Conservation (phyloP, 495 filamentous ascomycete species). For the Pyrenula massariospora region DNA sequence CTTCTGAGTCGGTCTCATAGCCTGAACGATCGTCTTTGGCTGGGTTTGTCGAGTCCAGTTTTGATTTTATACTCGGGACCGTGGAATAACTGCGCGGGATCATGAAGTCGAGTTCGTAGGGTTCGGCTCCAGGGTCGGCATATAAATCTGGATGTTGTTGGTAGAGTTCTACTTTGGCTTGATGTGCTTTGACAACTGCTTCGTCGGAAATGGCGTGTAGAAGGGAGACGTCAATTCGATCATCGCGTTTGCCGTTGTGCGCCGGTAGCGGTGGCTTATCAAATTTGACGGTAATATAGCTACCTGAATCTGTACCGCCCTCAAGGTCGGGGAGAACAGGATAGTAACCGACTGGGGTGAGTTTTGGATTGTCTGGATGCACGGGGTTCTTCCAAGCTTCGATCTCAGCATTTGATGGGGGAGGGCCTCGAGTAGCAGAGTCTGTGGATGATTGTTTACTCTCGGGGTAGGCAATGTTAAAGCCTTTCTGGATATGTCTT, state of each 20-base stretch:
- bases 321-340: conserved; percentile 82
- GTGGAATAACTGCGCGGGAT: conserved; percentile 45
- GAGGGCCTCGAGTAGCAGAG: conserved; percentile 34
- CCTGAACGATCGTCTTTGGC: conserved; percentile 53
- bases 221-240: conserved; percentile 68
- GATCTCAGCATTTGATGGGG: conserved; percentile 41
- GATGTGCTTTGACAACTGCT: conserved; percentile 31
- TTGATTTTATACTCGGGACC: conserved; percentile 53
- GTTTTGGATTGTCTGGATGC: conserved; percentile 71
- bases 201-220: conserved; percentile 53
- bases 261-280: conserved; percentile 61
- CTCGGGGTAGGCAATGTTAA: conserved; percentile 64
- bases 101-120: conserved; percentile 75
- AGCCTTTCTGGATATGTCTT: conserved; percentile 71
- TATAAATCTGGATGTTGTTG: conserved; percentile 48
- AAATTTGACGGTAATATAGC: conserved; percentile 84
- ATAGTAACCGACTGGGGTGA: conserved; percentile 67
- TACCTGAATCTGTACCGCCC: conserved; percentile 74
- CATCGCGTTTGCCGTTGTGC: conserved; percentile 50
- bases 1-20: conserved; percentile 46
- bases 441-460: conserved; percentile 48
- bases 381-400: conserved; percentile 63
- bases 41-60: conserved; percentile 59
- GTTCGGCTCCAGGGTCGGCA: conserved; percentile 45
- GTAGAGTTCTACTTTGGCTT: conserved; percentile 45